A percentile compares a stretch with the other conserved stretches of the same genome.
Evolutionary conservation across 805 yeast species (phyloP).

Genomic region (Spencermartinsiella europaea): DNA sequence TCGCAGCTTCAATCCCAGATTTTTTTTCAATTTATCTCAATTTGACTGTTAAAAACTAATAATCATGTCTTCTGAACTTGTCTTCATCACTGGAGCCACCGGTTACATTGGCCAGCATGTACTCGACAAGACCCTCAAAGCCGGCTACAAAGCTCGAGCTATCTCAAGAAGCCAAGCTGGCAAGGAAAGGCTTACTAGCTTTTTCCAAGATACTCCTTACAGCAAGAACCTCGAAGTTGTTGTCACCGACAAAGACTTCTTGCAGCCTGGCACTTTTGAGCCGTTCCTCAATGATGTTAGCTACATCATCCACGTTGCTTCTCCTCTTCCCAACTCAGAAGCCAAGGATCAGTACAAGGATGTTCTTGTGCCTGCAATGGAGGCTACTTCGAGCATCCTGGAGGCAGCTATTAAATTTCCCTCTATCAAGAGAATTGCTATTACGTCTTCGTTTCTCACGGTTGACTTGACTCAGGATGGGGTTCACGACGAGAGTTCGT

Average conservation of each 20-base stretch:
- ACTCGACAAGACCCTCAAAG: background rate
- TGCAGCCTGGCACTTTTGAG: constrained; percentile 17
- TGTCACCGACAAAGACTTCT: background rate
- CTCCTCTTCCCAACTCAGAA: constrained; percentile 31
- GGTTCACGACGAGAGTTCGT: constrained; percentile 19
- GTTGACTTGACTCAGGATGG: constrained; percentile 31
- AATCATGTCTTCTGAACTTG: background rate
- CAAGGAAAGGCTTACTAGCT: background rate
- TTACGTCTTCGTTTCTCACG: constrained; percentile 53
- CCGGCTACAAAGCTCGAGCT: background rate
- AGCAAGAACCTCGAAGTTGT: background rate
- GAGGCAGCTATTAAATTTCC: constrained; percentile 34
- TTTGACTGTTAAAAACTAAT: no score
- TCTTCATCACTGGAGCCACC: background rate
- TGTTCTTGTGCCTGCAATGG: constrained; percentile 42
- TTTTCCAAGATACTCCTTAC: background rate
- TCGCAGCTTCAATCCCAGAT: no score
- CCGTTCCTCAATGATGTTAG: constrained; percentile 37
- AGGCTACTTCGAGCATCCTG: constrained; percentile 42
- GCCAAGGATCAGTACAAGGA: constrained; percentile 37
- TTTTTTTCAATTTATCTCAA: no score
- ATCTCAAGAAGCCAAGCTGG: background rate
- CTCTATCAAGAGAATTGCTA: constrained; percentile 39
- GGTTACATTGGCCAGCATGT: no score
- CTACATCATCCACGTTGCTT: constrained; percentile 37